Evolutionary conservation across 129 eudicot genomes (phyloP).

Genomic region (Tagetes patula): DNA sequence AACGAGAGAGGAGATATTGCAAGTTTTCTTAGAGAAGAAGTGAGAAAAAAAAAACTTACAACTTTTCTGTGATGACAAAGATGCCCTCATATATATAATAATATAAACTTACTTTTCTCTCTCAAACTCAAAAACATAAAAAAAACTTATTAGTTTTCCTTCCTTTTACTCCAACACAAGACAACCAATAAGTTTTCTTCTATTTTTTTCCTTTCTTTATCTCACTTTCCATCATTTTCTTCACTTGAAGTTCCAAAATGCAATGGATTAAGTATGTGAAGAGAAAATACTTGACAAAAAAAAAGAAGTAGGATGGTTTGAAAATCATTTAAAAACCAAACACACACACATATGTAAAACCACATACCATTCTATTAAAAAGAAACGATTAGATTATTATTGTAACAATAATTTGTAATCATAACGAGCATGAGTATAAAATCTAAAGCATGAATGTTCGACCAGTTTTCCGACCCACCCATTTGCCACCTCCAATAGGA

Average conservation of each 20-base stretch:
- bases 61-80: neutral
- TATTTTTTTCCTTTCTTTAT: neutral
- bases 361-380: neutral
- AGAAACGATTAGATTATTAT: neutral
- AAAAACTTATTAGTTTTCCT: neutral
- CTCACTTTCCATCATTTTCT: neutral
- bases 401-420: neutral
- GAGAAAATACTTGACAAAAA: neutral
- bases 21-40: neutral
- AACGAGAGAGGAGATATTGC: neutral
- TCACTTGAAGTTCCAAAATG: neutral
- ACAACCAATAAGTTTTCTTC: neutral
- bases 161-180: neutral
- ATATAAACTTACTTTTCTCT: neutral
- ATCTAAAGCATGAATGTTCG: neutral
- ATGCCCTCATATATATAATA: neutral
- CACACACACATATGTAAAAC: neutral
- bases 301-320: neutral
- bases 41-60: neutral
- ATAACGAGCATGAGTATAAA: neutral
- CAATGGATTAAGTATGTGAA: neutral
- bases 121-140: neutral
- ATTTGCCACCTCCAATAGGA: neutral
- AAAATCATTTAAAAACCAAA: neutral
- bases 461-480: neutral